Conservation (phyloP, 2,329 filamentous ascomycete species). For the Fusarium solani-melongenae region DNA sequence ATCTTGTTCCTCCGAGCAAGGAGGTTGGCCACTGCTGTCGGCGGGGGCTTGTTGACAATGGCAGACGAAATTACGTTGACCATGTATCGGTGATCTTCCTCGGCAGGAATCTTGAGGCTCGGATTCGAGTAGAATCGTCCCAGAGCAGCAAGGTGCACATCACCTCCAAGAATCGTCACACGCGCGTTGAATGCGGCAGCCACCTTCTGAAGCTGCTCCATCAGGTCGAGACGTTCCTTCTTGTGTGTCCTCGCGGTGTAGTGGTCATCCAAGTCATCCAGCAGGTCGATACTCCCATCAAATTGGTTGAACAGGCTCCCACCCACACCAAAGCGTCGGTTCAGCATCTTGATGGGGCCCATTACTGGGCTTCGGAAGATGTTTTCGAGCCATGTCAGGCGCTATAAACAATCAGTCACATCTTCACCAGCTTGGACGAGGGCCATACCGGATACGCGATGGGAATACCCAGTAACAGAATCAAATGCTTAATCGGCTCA, state of each 20-base stretch:
- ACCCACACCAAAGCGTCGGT: slow-evolving; percentile 87
- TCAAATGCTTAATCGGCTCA: slow-evolving; percentile 86
- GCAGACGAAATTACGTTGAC: slow-evolving; percentile 93
- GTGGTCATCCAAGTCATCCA: slow-evolving; percentile 95
- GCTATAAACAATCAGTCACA: slow-evolving; percentile 54
- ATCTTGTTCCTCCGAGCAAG: slow-evolving; percentile 90
- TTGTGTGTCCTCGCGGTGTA: slow-evolving; percentile 96
- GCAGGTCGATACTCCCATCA: slow-evolving; percentile 90
- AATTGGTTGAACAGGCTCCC: slow-evolving; percentile 93
- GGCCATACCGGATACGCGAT: slow-evolving; percentile 79
- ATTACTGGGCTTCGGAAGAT: slow-evolving; percentile 88
- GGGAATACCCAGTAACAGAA: slow-evolving; percentile 87
- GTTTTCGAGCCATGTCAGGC: slow-evolving; percentile 96
- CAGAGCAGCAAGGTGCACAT: slow-evolving; percentile 91
- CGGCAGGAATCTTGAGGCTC: slow-evolving; percentile 78
- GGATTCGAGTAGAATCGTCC: slow-evolving; percentile 96
- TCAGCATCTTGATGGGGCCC: slow-evolving; percentile 87
- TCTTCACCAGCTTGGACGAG: slow-evolving; percentile 35
- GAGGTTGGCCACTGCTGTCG: slow-evolving; percentile 87
- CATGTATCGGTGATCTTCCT: slow-evolving; percentile 93
- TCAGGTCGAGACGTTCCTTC: slow-evolving; percentile 80
- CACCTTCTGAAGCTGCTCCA: slow-evolving; percentile 85
- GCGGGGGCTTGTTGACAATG: slow-evolving; percentile 94
- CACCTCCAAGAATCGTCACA: slow-evolving; percentile 91
- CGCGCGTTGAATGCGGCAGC: slow-evolving; percentile 89